phyloP scores from a whole-genome alignment of 225 moss, liverwort and hornwort species.

The Marchantia polymorpha region DNA sequence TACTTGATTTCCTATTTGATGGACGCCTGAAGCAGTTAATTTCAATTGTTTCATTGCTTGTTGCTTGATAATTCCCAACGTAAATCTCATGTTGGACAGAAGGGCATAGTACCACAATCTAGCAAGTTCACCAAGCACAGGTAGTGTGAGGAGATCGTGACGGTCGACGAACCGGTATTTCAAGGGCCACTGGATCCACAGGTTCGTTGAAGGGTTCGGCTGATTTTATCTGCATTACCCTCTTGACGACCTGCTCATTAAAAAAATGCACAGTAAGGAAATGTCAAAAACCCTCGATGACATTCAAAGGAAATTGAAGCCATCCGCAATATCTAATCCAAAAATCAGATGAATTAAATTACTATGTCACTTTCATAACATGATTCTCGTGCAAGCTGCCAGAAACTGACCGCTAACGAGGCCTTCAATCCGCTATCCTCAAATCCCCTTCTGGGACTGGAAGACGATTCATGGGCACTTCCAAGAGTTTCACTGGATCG shows the following conservation, averaged over 20 bases:
- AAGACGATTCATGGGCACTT: slow-evolving; percentile 21
- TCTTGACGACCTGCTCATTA: slow-evolving; percentile 69
- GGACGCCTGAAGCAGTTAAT: background rate
- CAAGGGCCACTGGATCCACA: slow-evolving; percentile 78
- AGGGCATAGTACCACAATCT: background rate
- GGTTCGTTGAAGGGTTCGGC: slow-evolving; percentile 92
- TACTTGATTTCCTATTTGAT: background rate
- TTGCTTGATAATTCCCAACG: background rate
- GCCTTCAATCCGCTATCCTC: slow-evolving; percentile 45
- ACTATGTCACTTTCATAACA: too few relatives aligned
- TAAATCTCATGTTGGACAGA: background rate
- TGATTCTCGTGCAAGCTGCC: background rate
- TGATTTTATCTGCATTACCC: slow-evolving; percentile 86
- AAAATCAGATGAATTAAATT: too few relatives aligned
- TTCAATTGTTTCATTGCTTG: background rate
- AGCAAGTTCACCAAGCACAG: background rate
- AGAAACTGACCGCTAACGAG: slow-evolving; percentile 29
- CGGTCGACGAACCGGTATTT: slow-evolving; percentile 54
- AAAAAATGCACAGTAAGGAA: background rate
- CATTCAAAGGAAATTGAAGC: background rate
- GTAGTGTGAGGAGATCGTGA: background rate
- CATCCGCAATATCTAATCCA: background rate
- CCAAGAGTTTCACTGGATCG: slow-evolving; percentile 26
- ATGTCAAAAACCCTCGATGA: background rate
- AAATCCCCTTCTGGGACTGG: slow-evolving; percentile 25